Percentiles rank a stretch among this genome's conserved stretches.
phyloP scores from a whole-genome alignment of 257 asterid genomes.

The Haberlea rhodopensis region DNA sequence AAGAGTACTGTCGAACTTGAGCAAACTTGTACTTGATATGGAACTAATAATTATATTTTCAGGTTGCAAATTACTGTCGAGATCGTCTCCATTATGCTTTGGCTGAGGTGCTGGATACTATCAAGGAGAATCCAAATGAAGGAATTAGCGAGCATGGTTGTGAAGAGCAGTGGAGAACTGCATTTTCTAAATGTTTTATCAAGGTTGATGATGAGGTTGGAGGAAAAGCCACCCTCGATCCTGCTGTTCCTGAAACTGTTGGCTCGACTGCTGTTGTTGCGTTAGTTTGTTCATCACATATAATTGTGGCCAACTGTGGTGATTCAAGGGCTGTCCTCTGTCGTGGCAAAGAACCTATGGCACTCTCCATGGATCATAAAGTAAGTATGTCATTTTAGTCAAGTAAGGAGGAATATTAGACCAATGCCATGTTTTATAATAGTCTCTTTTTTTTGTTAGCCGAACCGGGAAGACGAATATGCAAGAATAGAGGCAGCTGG shows the following conservation, averaged over 20 bases:
- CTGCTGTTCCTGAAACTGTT: constrained; percentile 85
- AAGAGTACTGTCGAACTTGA: too few relatives aligned
- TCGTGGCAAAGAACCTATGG: constrained; percentile 79
- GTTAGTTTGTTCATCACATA: constrained; percentile 87
- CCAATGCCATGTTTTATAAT: constrained; percentile 4
- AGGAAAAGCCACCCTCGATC: constrained; percentile 48
- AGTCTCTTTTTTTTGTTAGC: constrained; percentile 38
- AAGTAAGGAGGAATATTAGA: neutral
- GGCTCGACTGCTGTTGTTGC: constrained; percentile 95
- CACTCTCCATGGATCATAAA: constrained; percentile 85
- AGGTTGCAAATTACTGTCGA: constrained; percentile 91
- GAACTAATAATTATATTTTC: constrained; percentile 19
- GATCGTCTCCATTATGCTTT: constrained; percentile 71
- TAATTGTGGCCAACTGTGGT: constrained; percentile 87
- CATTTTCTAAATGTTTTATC: constrained; percentile 61
- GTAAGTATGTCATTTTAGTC: constrained; percentile 34
- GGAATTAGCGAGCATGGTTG: constrained; percentile 30
- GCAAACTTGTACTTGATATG: neutral
- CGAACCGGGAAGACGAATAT: constrained; percentile 91
- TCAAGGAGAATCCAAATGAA: constrained; percentile 34
- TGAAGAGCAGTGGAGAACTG: constrained; percentile 72
- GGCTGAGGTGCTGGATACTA: constrained; percentile 57
- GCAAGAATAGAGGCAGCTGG: constrained; percentile 92
- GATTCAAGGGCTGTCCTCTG: constrained; percentile 96
- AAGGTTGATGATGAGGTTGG: constrained; percentile 84